Conservation (phyloP, 345 rosid species). For the Eucalyptus guilfoylei region DNA sequence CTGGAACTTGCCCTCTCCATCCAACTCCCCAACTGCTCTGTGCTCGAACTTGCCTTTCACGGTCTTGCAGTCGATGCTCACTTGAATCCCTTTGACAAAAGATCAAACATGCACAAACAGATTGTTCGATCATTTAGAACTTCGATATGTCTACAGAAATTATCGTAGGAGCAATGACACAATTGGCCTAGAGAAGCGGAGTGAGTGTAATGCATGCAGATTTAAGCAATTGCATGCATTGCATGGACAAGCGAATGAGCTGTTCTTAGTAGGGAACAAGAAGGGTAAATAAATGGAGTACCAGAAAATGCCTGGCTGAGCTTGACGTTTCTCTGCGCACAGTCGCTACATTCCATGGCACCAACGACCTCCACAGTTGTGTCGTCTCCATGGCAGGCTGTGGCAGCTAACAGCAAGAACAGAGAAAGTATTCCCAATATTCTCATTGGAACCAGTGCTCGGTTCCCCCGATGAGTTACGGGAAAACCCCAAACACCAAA, state of each 20-base stretch:
- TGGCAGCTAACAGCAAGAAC: not conserved
- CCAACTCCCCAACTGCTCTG: slow-evolving; percentile 41
- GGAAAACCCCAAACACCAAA: not conserved
- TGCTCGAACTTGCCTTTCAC: slow-evolving; percentile 33
- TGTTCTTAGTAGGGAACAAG: not conserved
- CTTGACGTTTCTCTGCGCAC: not conserved
- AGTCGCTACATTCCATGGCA: not conserved
- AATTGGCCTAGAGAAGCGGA: not conserved
- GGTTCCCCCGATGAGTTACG: not conserved
- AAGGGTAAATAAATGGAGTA: not conserved
- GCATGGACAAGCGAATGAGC: not conserved
- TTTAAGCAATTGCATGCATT: not conserved
- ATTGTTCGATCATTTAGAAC: not conserved
- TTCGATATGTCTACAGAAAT: not conserved
- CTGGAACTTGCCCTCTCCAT: slow-evolving; percentile 46
- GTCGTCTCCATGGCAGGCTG: not conserved
- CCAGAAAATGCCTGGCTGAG: not conserved
- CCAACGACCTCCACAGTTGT: not conserved
- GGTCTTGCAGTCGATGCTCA: slow-evolving; percentile 58
- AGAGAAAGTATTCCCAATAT: not conserved
- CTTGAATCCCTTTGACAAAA: slow-evolving; percentile 39
- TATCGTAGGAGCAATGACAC: not conserved
- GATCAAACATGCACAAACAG: not conserved
- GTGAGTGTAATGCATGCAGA: not conserved
- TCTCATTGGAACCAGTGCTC: not conserved